Evolutionary conservation across 2,329 filamentous ascomycete genomes (phyloP).

Genomic region (Penicillium sp.): DNA sequence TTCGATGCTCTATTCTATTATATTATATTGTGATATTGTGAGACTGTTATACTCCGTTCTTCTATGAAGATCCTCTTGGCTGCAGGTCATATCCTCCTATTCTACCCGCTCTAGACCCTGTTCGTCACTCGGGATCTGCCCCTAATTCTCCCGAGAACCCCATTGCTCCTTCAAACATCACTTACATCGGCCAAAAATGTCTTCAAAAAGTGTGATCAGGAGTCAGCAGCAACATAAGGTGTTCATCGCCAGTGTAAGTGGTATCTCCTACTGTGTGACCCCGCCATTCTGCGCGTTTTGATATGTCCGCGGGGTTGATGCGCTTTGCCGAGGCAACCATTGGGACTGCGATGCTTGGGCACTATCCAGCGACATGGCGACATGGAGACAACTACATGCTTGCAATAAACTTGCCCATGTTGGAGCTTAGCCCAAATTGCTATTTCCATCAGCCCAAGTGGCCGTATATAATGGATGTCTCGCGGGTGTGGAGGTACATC

Average conservation of each 20-base stretch:
- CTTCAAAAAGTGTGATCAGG: conserved; percentile 19
- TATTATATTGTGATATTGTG: background rate
- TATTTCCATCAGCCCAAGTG: background rate
- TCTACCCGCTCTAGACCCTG: conserved; percentile 3
- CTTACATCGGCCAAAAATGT: conserved; percentile 16
- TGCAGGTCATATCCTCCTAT: conserved; percentile 1
- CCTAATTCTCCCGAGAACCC: conserved; percentile 24
- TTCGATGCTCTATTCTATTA: conserved; percentile 1
- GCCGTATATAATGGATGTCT: background rate
- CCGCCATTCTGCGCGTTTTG: background rate
- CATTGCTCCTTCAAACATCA: background rate
- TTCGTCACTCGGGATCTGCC: conserved; percentile 14
- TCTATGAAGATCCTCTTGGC: background rate
- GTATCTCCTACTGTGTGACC: background rate
- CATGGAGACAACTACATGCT: background rate
- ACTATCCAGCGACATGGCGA: background rate
- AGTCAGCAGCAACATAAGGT: conserved; percentile 26
- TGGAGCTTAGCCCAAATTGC: background rate
- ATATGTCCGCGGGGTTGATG: background rate
- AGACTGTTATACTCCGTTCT: background rate
- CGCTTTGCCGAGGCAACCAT: conserved; percentile 1
- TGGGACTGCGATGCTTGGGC: background rate
- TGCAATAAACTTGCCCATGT: background rate
- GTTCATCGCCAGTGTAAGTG: conserved; percentile 28
- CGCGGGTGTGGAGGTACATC: background rate